A percentile compares a stretch with the other conserved stretches of the same genome.
phyloP scores from a whole-genome alignment of 176 grass and related monocot genomes.

The Carex pumila region DNA sequence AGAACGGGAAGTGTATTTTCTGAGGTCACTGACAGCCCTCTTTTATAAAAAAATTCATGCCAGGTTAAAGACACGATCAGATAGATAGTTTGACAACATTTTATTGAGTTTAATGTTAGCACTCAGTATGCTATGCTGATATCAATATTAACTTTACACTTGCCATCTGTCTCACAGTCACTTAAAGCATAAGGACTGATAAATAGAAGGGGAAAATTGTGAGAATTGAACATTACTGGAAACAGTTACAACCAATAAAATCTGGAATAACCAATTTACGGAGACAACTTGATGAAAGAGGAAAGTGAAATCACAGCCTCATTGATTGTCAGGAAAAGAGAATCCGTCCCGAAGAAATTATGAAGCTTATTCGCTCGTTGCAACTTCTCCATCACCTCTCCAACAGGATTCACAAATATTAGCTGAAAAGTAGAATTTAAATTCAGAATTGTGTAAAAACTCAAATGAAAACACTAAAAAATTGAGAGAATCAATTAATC shows the following conservation, averaged over 20 bases:
- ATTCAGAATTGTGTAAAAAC: background rate
- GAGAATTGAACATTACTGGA: background rate
- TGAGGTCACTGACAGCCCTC: background rate
- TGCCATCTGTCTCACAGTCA: background rate
- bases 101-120: background rate
- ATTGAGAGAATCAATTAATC: background rate
- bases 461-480: background rate
- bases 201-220: background rate
- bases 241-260: background rate
- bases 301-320: conserved; percentile 76
- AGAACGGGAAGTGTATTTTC: background rate
- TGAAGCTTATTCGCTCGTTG: conserved; percentile 60
- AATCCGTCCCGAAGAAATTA: conserved; percentile 41
- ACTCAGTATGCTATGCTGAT: background rate
- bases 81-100: background rate
- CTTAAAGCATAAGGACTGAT: background rate
- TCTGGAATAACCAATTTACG: conserved; percentile 18
- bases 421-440: conserved; percentile 33
- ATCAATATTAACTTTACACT: background rate
- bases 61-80: background rate
- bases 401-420: conserved; percentile 72
- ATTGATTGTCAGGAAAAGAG: conserved; percentile 61
- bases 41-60: background rate
- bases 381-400: conserved; percentile 97
- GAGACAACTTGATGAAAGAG: conserved; percentile 47